A percentile compares a stretch with the other conserved stretches of the same genome.
Conservation (phyloP, 306 rosid genomes). For the Herpetospermum pedunculosum region DNA sequence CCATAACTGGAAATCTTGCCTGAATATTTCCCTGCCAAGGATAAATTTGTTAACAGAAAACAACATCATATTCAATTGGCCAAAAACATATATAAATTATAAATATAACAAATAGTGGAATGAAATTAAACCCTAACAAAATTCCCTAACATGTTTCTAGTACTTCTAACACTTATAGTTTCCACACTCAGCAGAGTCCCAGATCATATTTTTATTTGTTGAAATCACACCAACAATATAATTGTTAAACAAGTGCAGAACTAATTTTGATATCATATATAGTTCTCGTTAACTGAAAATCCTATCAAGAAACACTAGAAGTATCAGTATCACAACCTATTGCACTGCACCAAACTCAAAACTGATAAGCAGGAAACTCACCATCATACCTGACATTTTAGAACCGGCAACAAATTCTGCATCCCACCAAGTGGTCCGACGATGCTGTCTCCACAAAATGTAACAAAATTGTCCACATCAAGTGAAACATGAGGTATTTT, state of each 20-base stretch:
- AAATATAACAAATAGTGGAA: neutral
- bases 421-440: conserved; percentile 17
- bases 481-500: conserved; percentile 29
- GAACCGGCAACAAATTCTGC: conserved; percentile 16
- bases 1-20: conserved; percentile 30
- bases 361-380: conserved; percentile 32
- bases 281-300: neutral
- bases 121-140: neutral
- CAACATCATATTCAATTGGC: neutral
- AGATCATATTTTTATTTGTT: neutral
- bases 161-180: neutral
- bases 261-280: neutral
- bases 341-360: neutral
- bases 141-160: neutral
- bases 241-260: neutral
- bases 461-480: conserved; percentile 27
- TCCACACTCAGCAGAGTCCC: neutral
- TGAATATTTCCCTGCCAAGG: conserved; percentile 35
- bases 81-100: conserved; percentile 5
- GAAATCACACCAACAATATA: neutral
- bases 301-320: neutral
- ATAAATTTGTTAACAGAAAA: conserved; percentile 3
- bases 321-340: neutral
- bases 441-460: conserved; percentile 14
- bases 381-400: conserved; percentile 84